Conservation (phyloP, 805 yeast species). For the Candida chilensis region DNA sequence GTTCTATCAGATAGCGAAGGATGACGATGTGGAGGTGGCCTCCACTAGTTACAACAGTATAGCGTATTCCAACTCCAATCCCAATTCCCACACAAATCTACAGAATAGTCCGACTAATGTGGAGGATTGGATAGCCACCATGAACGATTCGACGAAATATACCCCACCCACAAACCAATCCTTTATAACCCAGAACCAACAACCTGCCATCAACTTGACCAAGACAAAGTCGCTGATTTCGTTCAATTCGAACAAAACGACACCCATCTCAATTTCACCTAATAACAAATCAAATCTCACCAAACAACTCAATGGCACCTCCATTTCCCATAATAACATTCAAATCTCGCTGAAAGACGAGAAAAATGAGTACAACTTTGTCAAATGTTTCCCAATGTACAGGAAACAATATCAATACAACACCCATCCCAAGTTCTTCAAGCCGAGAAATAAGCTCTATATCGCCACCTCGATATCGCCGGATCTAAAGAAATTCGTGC, state of each 20-base stretch:
- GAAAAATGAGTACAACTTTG: conserved; percentile 55
- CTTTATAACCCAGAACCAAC: too few species aligned
- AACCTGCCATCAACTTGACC: too few species aligned
- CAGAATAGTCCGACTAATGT: too few species aligned
- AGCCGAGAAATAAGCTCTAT: conserved; percentile 36
- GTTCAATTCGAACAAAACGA: neutral
- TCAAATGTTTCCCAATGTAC: conserved; percentile 77
- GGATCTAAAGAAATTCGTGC: conserved; percentile 53
- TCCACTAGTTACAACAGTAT: neutral
- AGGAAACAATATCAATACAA: conserved; percentile 49
- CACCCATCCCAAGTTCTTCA: conserved; percentile 41
- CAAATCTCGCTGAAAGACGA: conserved; percentile 10
- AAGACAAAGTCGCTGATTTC: neutral
- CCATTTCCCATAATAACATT: neutral
- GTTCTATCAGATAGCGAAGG: conserved; percentile 21
- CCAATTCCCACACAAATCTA: conserved; percentile 1
- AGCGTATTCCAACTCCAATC: neutral
- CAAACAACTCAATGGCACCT: neutral
- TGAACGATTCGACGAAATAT: conserved; percentile 7
- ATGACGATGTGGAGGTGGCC: conserved; percentile 7
- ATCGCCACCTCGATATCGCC: conserved; percentile 55
- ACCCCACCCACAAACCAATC: too few species aligned
- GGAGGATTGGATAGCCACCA: conserved; percentile 11
- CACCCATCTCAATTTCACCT: neutral
- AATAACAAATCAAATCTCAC: conserved; percentile 1